Base-by-base conservation (phyloP, 352 stramenopile species). In the Poterioochromonas sp. region DNA sequence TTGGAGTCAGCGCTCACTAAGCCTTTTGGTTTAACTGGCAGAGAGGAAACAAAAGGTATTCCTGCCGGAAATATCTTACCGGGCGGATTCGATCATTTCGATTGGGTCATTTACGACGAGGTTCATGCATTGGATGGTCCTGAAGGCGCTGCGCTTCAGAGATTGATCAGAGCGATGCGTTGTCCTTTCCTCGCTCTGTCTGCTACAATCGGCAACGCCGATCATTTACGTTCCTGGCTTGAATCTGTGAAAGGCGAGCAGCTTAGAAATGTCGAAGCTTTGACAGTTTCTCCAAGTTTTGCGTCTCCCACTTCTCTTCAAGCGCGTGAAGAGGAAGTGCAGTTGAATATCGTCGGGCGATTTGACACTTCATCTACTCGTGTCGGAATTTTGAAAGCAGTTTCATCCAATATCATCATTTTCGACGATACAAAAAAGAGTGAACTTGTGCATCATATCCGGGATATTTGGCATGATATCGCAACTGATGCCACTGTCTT, bases 61-160 rank as follows among this genome's bases (percentile, higher is more conserved):
- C 90, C 96, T 54, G 93, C 98, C 84, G 96, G 97, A 80, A 89
- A 97, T 79, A 95, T 98, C 71, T 82, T 93, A 51, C 86, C 92
- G 78, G 88, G 89, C 69, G 89, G 89, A 22, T 95, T 91, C 83
- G 90, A 94, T 82, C 83, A 89, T 74, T 99, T 98, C 85, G 91
- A 98, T 79, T 99, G 98, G 84, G 91, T 95, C 0, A 93, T 99
- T 39, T 96, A 97, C 80, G 95, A 99, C 85, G 95, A 99, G 85
- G 94, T 99, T 3, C 95, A 99, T 84, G 95, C 95, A 73, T 83
- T 99, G 58, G 97, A 98, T 85, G 94, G 94, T 64, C 87, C 93
- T 0, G 94, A 98, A 82, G 95, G 95, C 76, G 93, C 77, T 39
- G 82, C 82, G 26, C 76, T 85, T 18, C 82, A 85, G 63, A 58